Evolutionary conservation across 2,329 filamentous ascomycete genomes (phyloP), one percentile per base, ranked within the genome.

Genomic region (Pyrenochaeta sp.): DNA sequence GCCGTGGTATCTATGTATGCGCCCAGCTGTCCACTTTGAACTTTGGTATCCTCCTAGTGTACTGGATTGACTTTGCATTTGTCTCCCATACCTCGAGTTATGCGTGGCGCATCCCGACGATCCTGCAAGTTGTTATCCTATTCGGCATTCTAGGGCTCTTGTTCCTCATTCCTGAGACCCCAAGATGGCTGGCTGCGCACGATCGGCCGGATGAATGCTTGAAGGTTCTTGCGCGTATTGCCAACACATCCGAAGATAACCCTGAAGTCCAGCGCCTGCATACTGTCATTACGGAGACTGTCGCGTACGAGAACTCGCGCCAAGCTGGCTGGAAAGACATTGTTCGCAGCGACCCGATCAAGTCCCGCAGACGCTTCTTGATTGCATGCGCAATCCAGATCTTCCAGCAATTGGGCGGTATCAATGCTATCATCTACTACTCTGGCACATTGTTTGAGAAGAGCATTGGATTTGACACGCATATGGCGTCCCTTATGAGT

Each of bases 371-470:
- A 42, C 59, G 59, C 1, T 61, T 61, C 39, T 46, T 61, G 20
- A 61, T 61, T 40, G 59, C 59, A 17, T 61, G 59, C 17, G 53
- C 50, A 14, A 60, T 61, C 7, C 59, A 61, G 12, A 57, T 61
- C 31, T 61, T 61, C 45, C 59, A 60, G 27, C 59, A 61, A 27
- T 43, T 60, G 10, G 59, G 56, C 46, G 59, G 59, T 15, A 61
- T 61, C 48, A 61, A 60, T 15, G 59, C 59, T 3, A 57, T 61
- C n/a, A 61, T 61, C 42, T 61, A 61, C 29, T 61, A 61, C 18
- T 61, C 59, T 2, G 53, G 59, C 7, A 61, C 59, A 15, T 52
- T 61, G 1, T 61, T 61, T 29, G 33, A 61, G 40, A 61, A 60
- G 53, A 61, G 59, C 20, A 61, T 61, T 18, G 56, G 59, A 6